Evolutionary conservation across 441 rosid genomes (phyloP).

Genomic region (Populus tomentosa): DNA sequence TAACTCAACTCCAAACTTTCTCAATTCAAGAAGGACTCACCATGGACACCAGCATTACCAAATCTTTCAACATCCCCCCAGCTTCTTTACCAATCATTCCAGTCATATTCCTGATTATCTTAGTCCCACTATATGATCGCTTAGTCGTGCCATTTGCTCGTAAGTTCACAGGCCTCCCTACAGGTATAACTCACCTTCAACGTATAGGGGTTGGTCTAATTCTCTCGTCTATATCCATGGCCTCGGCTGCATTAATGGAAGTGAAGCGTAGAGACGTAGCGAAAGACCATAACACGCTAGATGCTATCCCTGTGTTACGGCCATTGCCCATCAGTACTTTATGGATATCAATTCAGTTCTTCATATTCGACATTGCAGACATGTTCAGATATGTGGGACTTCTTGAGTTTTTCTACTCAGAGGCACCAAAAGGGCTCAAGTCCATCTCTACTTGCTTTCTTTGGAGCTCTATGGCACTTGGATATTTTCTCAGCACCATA

Average conservation of each 20-base stretch:
- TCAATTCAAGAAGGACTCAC: conserved; percentile 57
- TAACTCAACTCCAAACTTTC: conserved; percentile 66
- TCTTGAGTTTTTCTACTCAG: conserved; percentile 58
- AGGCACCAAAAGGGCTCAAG: conserved; percentile 50
- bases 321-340: conserved; percentile 48
- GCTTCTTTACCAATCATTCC: conserved; percentile 60
- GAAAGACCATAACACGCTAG: conserved; percentile 44
- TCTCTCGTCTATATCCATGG: conserved; percentile 49
- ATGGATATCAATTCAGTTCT: conserved; percentile 57
- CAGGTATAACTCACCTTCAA: conserved; percentile 56
- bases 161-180: conserved; percentile 41
- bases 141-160: conserved; percentile 37
- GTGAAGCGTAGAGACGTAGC: conserved; percentile 50
- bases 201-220: conserved; percentile 54
- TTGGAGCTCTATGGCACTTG: conserved; percentile 63
- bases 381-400: conserved; percentile 53
- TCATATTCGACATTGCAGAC: conserved; percentile 60
- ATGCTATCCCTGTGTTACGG: conserved; percentile 35
- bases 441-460: conserved; percentile 54
- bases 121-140: conserved; percentile 43
- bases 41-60: conserved; percentile 40
- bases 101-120: conserved; percentile 37
- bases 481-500: conserved; percentile 43
- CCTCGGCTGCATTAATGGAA: conserved; percentile 42
- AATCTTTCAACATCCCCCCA: conserved; percentile 43